Evolutionary conservation across 345 rosid species (phyloP), one percentile per base, ranked within the genome.

Genomic region (Heritiera littoralis): DNA sequence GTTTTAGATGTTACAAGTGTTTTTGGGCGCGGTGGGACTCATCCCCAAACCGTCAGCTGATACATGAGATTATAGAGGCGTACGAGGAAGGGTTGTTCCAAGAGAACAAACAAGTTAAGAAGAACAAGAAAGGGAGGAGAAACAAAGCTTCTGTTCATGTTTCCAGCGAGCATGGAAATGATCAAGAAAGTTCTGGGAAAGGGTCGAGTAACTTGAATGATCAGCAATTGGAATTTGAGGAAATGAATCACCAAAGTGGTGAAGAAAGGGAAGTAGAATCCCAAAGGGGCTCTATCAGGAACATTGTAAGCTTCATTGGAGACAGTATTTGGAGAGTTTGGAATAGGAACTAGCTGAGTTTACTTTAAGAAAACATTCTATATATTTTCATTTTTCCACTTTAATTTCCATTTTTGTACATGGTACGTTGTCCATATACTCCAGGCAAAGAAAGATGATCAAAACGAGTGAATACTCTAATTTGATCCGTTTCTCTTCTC

Each of bases 21-120:
- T 93, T 87, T 81, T 93, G 98, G 96, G 88, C 85, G 75, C 80
- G 91, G 72, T 92, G 98, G 98, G 98, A 90, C 80, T 51, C 84
- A 20, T 93, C 98, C 1, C 94, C 92, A 18, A 90, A 87, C 68
- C 87, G 92, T 17, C 87, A 93, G 69, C 88, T 90, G n/a, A 93
- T 93, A 52, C 97, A 93, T 9, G 90, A 92, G 77, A 88, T 90
- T 81, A 89, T 92, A 80, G 98, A 93, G 72, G 90, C 90, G 49
- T 88, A 73, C 12, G 98, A 93, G 81, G 94, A 89, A 6, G 83
- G 76, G n/a, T 78, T 86, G 77, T 49, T 56, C 66, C 51, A 76
- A 79, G 73, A 59, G 63, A 84, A 80, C 58, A 85, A 70, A 68
- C 63, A 66, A 40, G 67, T 17, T 46, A 90, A 72, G 75, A 90